These are phyloP conservation scores for Exophiala alcalophila DNA, from an alignment of 2,329 filamentous ascomycete genomes.

Conservation along the genomic window DNA sequence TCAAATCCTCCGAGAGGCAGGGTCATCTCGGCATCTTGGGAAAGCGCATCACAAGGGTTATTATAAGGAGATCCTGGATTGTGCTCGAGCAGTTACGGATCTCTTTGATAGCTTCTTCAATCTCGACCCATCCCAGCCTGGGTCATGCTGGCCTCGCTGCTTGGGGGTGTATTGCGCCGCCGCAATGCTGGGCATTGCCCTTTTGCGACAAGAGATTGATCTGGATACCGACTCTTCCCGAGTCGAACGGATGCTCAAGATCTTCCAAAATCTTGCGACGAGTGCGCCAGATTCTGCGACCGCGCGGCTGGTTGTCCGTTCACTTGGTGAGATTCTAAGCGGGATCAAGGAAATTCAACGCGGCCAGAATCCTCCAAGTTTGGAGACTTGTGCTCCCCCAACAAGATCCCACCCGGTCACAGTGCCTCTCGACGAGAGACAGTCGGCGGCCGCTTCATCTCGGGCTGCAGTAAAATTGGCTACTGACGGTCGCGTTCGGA, in stretches of 20 bases:
- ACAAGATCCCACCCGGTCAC: too few relatives aligned
- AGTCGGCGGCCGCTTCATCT: too few relatives aligned
- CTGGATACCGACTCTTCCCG: constrained; percentile 16
- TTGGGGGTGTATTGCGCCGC: constrained; percentile 22
- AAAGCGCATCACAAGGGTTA: constrained; percentile 5
- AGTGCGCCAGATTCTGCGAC: constrained; percentile 3
- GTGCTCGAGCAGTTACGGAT: constrained; percentile 16
- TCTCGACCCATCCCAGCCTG: constrained; percentile 13
- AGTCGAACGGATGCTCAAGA: constrained; percentile 7
- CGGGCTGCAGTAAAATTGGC: too few relatives aligned
- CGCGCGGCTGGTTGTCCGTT: constrained; percentile 5
- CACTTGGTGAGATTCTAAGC: constrained; percentile 8
- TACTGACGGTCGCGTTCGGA: too few relatives aligned
- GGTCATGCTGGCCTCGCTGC: constrained; percentile 20
- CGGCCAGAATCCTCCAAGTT: too few relatives aligned
- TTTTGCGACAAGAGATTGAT: constrained; percentile 18
- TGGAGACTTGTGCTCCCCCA: too few relatives aligned
- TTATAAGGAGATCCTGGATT: constrained; percentile 15
- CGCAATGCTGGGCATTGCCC: constrained; percentile 19
- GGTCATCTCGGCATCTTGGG: constrained; percentile 8
- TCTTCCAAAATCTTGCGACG: constrained; percentile 15
- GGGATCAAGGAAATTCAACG: constrained; percentile 8
- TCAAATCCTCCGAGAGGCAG: constrained; percentile 9
- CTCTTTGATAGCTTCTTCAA: constrained; percentile 18
- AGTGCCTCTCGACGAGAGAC: too few relatives aligned